Conservation (phyloP, 2,329 filamentous ascomycete species). For the Alternaria panax region DNA sequence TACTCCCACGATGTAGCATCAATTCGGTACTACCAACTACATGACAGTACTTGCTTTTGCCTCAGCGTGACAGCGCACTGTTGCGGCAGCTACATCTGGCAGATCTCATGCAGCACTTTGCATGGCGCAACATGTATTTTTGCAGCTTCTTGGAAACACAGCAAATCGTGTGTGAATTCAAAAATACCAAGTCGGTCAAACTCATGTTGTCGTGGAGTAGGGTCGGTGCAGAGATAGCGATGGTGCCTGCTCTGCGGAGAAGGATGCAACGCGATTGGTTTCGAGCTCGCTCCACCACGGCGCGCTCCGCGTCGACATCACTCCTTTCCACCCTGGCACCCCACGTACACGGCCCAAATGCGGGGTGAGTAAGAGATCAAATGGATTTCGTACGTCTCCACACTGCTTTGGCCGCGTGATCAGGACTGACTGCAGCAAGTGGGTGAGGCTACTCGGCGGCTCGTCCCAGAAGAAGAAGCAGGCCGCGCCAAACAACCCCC, state of each 20-base stretch:
- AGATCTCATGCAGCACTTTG: background rate
- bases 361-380: slow-evolving; percentile 32
- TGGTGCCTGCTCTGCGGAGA: slow-evolving; percentile 10
- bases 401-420: background rate
- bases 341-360: slow-evolving; percentile 32
- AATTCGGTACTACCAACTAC: background rate
- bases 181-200: background rate
- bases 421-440: slow-evolving; percentile 52
- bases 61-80: background rate
- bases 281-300: slow-evolving; percentile 18
- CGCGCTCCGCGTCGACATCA: slow-evolving; percentile 25
- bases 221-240: background rate
- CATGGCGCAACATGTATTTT: background rate
- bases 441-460: slow-evolving; percentile 68
- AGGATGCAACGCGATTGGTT: slow-evolving; percentile 19
- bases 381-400: slow-evolving; percentile 37
- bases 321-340: slow-evolving; percentile 24
- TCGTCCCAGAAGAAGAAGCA: slow-evolving; percentile 61
- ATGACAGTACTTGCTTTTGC: background rate
- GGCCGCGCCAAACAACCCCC: slow-evolving; percentile 61
- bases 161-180: background rate
- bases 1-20: too few relatives aligned
- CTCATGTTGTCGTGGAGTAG: background rate
- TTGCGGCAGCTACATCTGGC: background rate
- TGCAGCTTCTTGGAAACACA: background rate